These are phyloP conservation scores for Entelexis sorbosivorans DNA, from an alignment of 1,139 yeast species.

Conservation along the genomic window DNA sequence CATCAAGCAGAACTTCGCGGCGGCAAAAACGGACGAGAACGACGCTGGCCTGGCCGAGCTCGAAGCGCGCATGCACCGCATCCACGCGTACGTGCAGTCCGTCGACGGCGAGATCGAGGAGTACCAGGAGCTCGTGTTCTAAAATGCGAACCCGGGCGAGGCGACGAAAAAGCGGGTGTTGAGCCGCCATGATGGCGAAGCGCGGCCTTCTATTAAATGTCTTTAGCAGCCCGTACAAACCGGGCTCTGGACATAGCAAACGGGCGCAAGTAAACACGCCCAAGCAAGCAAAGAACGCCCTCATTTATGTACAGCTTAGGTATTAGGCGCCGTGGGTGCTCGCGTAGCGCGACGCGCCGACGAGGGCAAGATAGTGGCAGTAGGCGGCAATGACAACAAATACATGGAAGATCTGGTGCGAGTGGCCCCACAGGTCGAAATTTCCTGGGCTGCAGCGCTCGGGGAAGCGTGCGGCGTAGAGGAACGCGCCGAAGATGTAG, in stretches of 20 bases:
- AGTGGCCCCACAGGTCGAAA: slow-evolving; percentile 67
- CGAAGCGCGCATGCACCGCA: slow-evolving; percentile 9
- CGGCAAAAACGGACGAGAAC: slow-evolving; percentile 26
- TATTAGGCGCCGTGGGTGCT: too few relatives aligned
- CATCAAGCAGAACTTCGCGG: slow-evolving; percentile 61
- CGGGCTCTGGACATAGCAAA: too few relatives aligned
- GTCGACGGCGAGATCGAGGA: slow-evolving; percentile 8
- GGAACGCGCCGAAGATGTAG: slow-evolving; percentile 65
- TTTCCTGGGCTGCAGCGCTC: slow-evolving; percentile 58
- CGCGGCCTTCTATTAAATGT: too few relatives aligned
- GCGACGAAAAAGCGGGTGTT: too few relatives aligned
- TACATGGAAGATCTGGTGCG: slow-evolving; percentile 81
- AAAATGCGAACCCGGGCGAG: too few relatives aligned
- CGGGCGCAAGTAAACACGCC: too few relatives aligned
- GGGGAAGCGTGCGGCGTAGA: slow-evolving; percentile 72
- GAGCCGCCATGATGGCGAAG: too few relatives aligned
- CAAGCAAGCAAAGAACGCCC: too few relatives aligned
- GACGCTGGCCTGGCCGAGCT: slow-evolving; percentile 3
- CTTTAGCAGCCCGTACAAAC: too few relatives aligned
- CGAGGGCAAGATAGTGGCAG: slow-evolving; percentile 45
- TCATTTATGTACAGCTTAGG: too few relatives aligned
- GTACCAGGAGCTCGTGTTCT: slow-evolving; percentile 12
- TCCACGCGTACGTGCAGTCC: slow-evolving; percentile 28
- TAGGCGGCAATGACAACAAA: slow-evolving; percentile 72
- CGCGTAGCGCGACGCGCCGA: slow-evolving; percentile 6